Base-by-base conservation (phyloP, 2,329 filamentous ascomycete genomes). In the Graphilbum fragrans region DNA sequence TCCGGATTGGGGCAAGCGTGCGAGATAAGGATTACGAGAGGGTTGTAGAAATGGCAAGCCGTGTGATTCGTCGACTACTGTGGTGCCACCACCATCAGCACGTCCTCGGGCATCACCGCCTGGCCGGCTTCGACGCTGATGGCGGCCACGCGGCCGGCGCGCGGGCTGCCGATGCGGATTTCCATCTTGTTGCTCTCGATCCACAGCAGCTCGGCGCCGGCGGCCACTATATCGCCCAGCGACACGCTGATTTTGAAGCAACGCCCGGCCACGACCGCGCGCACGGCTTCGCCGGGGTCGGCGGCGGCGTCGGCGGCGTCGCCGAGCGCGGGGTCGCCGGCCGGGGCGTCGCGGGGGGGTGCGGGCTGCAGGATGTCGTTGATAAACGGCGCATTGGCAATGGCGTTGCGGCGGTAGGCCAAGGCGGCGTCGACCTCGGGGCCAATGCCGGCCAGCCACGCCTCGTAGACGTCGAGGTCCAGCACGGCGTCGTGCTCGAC, bases 391-490 rank as follows among this genome's bases (percentile, higher is more conserved):
- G 32, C 32, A n/a, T 19, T 36, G 17, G 35, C 35, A 22, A 36
- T 36, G 35, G 35, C 35, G 19, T 21, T 22, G 17, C 29, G 25
- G 25, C 25, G 25, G 25, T 14, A 8, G 8, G 25, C 25, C 25
- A 29, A 14, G 8, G 25, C 25, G 8, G 14, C 33, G 7, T 20
- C 33, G n/a, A 35, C 33, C 11, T 19, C 33, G 14, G 14, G 5
- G 18, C 10, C 47, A 41, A 61, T 55, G 22, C 44, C 43, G 11
- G 47, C 47, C 17, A 61, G 47, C 58, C 57, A 58, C 3, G 49
- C 34, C 37, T 59, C 55, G 38, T 62, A 62, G 27, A 54, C 47
- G 2, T 43, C 44, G 1, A 60, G 50, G 20, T 60, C 50, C 5
- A 38, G 25, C 4, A 61, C 42, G 33, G 33, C 33, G 14, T 35